Conservation (phyloP, 1,139 yeast species). For the Nakaseomyces nivariensis region DNA sequence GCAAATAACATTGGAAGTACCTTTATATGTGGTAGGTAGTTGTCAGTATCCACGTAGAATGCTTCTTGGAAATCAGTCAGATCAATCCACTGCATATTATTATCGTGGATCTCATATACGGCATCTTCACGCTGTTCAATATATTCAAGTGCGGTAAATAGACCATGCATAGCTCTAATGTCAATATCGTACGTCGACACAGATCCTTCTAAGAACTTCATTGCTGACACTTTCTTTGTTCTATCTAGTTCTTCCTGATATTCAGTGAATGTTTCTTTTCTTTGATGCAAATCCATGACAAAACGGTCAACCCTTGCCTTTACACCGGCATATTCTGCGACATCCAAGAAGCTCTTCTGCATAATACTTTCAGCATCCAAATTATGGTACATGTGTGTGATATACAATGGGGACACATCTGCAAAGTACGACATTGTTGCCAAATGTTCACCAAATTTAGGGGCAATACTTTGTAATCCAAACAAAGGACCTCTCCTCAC, state of each 20-base stretch:
- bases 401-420: conserved; percentile 58
- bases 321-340: conserved; percentile 55
- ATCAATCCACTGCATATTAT: conserved; percentile 66
- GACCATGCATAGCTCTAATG: conserved; percentile 58
- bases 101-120: conserved; percentile 27
- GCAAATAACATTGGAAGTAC: conserved; percentile 59
- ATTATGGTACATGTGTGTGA: conserved; percentile 64
- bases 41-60: conserved; percentile 32
- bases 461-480: conserved; percentile 34
- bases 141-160: conserved; percentile 49
- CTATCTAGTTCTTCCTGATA: conserved; percentile 49
- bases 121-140: conserved; percentile 23
- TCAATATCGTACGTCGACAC: conserved; percentile 40
- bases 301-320: conserved; percentile 63
- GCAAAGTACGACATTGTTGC: conserved; percentile 76
- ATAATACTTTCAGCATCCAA: conserved; percentile 36
- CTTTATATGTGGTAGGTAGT: conserved; percentile 45
- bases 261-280: conserved; percentile 58
- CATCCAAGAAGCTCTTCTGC: conserved; percentile 39
- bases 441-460: conserved; percentile 69
- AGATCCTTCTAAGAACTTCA: conserved; percentile 41
- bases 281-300: conserved; percentile 72
- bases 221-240: conserved; percentile 43
- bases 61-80: conserved; percentile 72
- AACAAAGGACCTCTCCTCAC: conserved; percentile 65